phyloP scores from a whole-genome alignment of 371 early-diverging fungal genomes.

The Rhizomucor pusillus region DNA sequence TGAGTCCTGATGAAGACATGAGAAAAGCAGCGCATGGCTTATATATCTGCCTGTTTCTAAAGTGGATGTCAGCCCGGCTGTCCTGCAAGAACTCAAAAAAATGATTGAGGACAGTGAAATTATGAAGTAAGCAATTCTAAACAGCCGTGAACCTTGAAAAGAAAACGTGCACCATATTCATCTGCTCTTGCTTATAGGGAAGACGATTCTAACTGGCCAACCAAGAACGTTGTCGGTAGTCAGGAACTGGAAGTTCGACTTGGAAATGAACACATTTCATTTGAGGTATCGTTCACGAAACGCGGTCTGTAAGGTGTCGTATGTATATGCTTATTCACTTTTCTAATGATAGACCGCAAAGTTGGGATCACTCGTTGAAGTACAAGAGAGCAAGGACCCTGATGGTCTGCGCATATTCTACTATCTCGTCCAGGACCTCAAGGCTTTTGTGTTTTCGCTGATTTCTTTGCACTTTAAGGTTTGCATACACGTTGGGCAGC shows the following conservation, averaged over 20 bases:
- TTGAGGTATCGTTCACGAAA: slow-evolving; percentile 65
- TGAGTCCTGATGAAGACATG: slow-evolving; percentile 25
- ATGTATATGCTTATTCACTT: neutral
- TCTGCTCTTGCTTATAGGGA: slow-evolving; percentile 53
- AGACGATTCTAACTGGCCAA: slow-evolving; percentile 93
- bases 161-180: neutral
- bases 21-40: neutral
- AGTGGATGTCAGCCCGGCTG: slow-evolving; percentile 78
- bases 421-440: slow-evolving; percentile 96
- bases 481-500: slow-evolving; percentile 31
- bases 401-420: slow-evolving; percentile 94
- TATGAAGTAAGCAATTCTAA: slow-evolving; percentile 62
- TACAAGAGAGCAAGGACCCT: slow-evolving; percentile 87
- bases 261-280: slow-evolving; percentile 90
- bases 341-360: slow-evolving; percentile 72
- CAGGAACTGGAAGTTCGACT: slow-evolving; percentile 93
- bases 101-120: slow-evolving; percentile 90
- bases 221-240: slow-evolving; percentile 85
- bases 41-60: neutral
- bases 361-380: slow-evolving; percentile 89
- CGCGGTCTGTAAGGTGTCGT: neutral
- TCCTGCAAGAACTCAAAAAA: slow-evolving; percentile 84
- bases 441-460: slow-evolving; percentile 92
- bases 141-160: neutral
- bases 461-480: slow-evolving; percentile 96